phyloP scores from a whole-genome alignment of 495 filamentous ascomycete genomes.

The Parathielavia hyrcaniae region DNA sequence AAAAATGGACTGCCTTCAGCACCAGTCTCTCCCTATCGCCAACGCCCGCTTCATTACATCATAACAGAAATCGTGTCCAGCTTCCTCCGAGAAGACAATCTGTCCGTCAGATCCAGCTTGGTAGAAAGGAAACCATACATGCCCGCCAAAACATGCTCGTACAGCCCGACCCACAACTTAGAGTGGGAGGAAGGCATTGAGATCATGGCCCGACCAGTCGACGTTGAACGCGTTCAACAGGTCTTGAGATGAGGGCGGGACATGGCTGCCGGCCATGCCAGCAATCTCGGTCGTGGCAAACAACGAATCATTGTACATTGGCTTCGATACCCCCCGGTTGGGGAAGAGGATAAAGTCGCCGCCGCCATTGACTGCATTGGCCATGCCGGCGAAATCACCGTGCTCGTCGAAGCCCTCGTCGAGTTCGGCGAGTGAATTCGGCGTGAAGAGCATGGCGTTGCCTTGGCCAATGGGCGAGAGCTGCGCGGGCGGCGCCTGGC shows the following conservation, averaged over 20 bases:
- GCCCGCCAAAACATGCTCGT: not conserved
- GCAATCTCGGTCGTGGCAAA: conserved; percentile 34
- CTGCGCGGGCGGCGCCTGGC: conserved; percentile 40
- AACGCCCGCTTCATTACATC: conserved; percentile 22
- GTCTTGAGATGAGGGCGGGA: conserved; percentile 41
- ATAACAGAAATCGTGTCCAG: conserved; percentile 12
- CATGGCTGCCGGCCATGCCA: conserved; percentile 35
- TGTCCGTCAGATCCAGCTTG: not conserved
- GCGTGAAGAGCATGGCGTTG: conserved; percentile 59
- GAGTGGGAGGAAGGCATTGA: conserved; percentile 27
- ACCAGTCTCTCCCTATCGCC: conserved; percentile 7
- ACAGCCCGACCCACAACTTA: conserved; percentile 5
- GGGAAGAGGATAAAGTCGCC: conserved; percentile 36
- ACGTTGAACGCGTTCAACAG: conserved; percentile 32
- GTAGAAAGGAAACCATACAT: not conserved
- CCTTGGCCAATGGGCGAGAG: conserved; percentile 59
- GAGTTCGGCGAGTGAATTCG: conserved; percentile 43
- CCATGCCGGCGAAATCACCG: conserved; percentile 23
- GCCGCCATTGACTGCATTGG: conserved; percentile 18
- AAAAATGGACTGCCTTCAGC: conserved; percentile 14
- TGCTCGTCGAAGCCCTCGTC: conserved; percentile 48
- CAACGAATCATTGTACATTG: conserved; percentile 32
- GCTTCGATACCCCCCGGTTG: conserved; percentile 24
- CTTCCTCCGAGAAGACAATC: not conserved
- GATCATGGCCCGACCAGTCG: conserved; percentile 40